Base-by-base conservation (phyloP, 2,329 filamentous ascomycete genomes). In the Pseudogymnoascus sp. region DNA sequence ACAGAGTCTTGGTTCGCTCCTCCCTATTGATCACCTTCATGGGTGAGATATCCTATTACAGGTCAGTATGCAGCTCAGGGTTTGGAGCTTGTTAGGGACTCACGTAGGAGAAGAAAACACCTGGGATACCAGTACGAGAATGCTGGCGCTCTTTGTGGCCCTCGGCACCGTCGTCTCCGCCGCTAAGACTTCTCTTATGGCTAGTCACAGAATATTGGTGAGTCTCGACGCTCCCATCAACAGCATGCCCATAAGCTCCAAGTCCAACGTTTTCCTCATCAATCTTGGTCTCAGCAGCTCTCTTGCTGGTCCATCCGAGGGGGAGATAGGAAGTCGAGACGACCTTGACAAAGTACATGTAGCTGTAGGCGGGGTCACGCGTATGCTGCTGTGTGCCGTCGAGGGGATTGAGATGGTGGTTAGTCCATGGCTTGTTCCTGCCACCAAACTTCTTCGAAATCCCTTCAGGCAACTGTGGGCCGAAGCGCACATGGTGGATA, bases 11-110 rank as follows among this genome's bases (percentile, higher is more conserved):
- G 64, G 87, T 80, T 54, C 90, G 85, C 67, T 90, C 88, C 78
- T 99, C 95, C 61, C 92, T 88, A 79, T 99, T 99, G 76, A 99
- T 89, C 64, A 99, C 93, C 78, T 97, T 99, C 94, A 99, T 99
- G 4, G 94, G 94, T 1, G 93, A 97, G 74, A 99, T 99, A 70
- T 99, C 94, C 89, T 92, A 61, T 36, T 2, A 47, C 10, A 54
- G 70, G 74, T 71, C 60, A 68, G 64, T 29, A 33, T 58, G 24
- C 13, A 26, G 5, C 26, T 8, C 3, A 4, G 13, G 40, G 26
- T 33, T 54, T 11, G 37, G 58, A 21, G 10, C 9, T 9, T 6
- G 36, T 26, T 4, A 11, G 31, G 36, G 33, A 84, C 88, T 83
- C 80, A 92, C 90, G 70, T 99, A 99, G 67, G 92, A 96, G 79